Evolutionary conservation across 495 filamentous ascomycete species (phyloP), one percentile per base, ranked within the genome.

Genomic region (Penicillium roqueforti): DNA sequence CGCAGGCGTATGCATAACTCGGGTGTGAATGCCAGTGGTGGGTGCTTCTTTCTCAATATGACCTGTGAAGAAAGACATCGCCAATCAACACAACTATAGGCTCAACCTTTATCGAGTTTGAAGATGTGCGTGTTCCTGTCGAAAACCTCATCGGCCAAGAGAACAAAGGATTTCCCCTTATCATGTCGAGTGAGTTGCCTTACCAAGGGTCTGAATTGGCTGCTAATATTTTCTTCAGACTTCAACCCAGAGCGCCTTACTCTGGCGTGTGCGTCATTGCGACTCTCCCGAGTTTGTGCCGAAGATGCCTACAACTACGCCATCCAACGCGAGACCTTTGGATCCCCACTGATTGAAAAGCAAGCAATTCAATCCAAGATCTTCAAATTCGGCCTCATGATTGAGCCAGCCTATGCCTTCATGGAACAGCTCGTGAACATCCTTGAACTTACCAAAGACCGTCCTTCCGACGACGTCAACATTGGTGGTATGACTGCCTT

Each of bases 1-100:
- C 69, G 82, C 40, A 86, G 90, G 68, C 85, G 90, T 76, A 95
- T 89, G 23, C 80, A 79, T 22, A 92, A 95, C 69, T 91, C 88
- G 9, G 78, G 87, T 13, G 69, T 73, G 0, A 71, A 72, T 53
- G 72, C 72, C 6, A 73, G 70, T 43, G 70, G 70, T 71, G 65
- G 10, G 67, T 38, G 10, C 9, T 32, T 13, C 25, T 14, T 38
- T 6, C 19, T 8, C 56, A 81, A 1, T 84, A 80, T 19, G 83
- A 1, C 5, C 11, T 38, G 8, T 32, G 6, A 29, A n/a, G 9
- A 25, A 29, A n/a, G 9, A 25, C 7, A 26, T 14, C 26, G 42
- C 9, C 37, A 56, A 48, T 25, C 51, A 39, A 57, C 36, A 11
- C 11, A 4, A 13, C 1, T 26, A 19, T 28, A 69, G 76, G 76